Evolutionary conservation across 805 yeast genomes (phyloP).

Genomic region (Groenewaldozyma salmanticensis): DNA sequence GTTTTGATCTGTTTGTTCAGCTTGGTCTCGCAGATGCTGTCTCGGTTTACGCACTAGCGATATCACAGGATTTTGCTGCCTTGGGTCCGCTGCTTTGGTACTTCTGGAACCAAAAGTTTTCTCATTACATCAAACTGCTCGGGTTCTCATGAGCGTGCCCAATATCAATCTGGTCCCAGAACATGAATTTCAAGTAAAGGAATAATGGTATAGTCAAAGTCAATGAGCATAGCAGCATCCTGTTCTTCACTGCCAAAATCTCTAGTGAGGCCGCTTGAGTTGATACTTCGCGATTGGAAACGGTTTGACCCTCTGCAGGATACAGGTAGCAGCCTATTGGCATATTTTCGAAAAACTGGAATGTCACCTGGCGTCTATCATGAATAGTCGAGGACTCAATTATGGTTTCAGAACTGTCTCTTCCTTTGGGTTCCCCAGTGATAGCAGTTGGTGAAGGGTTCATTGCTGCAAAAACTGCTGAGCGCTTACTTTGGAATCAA

Average conservation of each 20-base stretch:
- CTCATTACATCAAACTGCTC: not conserved
- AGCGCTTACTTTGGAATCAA: too few relatives aligned
- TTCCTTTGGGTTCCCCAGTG: too few relatives aligned
- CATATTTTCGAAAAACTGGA: not conserved
- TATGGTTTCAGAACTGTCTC: too few relatives aligned
- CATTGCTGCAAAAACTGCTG: too few relatives aligned
- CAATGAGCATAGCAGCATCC: slow-evolving; percentile 8
- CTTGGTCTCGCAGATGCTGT: slow-evolving; percentile 13
- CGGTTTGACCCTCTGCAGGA: slow-evolving; percentile 1
- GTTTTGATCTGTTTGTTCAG: slow-evolving; percentile 12
- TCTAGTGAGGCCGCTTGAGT: slow-evolving; percentile 3
- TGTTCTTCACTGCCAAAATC: slow-evolving; percentile 6
- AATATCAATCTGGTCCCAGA: slow-evolving; percentile 5
- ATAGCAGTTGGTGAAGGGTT: too few relatives aligned
- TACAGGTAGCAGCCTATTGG: slow-evolving; percentile 5
- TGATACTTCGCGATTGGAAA: slow-evolving; percentile 3
- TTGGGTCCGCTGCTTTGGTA: slow-evolving; percentile 5
- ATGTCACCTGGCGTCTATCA: not conserved
- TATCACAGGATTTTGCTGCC: slow-evolving; percentile 12
- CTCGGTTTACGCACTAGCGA: slow-evolving; percentile 10
- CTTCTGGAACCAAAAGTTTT: not conserved
- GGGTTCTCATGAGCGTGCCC: not conserved
- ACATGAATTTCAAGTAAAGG: slow-evolving; percentile 7
- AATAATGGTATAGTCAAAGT: slow-evolving; percentile 9
- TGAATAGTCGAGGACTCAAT: not conserved